Conservation (phyloP, 1,284 basidiomycete genomes). For the Cryptococcus wingfieldii region DNA sequence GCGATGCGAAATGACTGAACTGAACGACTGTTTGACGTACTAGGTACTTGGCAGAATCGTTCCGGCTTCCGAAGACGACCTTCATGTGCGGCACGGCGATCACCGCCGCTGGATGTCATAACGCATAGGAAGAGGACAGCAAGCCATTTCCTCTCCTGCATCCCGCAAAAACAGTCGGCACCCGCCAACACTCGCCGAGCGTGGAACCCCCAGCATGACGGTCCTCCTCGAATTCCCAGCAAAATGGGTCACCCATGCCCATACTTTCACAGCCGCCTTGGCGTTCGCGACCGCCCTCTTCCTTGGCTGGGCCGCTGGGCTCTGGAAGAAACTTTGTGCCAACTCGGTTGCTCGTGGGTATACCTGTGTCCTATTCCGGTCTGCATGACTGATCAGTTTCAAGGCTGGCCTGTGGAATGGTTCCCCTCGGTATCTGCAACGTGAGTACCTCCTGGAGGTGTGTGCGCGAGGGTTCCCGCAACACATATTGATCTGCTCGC, state of each 20-base stretch:
- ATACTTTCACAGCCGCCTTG: slow-evolving; percentile 64
- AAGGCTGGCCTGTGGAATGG: slow-evolving; percentile 81
- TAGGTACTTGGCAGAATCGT: too few species aligned
- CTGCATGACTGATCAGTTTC: slow-evolving; percentile 24
- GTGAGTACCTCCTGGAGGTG: slow-evolving; percentile 52
- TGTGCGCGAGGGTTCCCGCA: neutral
- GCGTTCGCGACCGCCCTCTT: slow-evolving; percentile 70
- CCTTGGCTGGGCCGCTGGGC: slow-evolving; percentile 61
- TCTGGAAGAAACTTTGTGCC: slow-evolving; percentile 84
- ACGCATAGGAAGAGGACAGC: too few species aligned
- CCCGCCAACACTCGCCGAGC: too few species aligned
- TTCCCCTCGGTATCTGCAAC: slow-evolving; percentile 90
- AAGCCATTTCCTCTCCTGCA: too few species aligned
- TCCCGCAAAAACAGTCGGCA: too few species aligned
- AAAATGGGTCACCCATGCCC: slow-evolving; percentile 49
- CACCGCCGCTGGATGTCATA: too few species aligned
- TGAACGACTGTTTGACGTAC: too few species aligned
- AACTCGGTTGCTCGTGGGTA: slow-evolving; percentile 59
- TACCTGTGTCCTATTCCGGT: neutral
- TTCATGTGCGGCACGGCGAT: too few species aligned
- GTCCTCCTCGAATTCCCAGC: slow-evolving; percentile 38
- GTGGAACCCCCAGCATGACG: slow-evolving; percentile 18
- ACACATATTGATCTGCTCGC: slow-evolving; percentile 7
- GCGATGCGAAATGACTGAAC: too few species aligned
- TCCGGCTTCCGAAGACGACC: too few species aligned